Conservation (phyloP, 495 filamentous ascomycete genomes). For the Aspergillus saccharolyticus region DNA sequence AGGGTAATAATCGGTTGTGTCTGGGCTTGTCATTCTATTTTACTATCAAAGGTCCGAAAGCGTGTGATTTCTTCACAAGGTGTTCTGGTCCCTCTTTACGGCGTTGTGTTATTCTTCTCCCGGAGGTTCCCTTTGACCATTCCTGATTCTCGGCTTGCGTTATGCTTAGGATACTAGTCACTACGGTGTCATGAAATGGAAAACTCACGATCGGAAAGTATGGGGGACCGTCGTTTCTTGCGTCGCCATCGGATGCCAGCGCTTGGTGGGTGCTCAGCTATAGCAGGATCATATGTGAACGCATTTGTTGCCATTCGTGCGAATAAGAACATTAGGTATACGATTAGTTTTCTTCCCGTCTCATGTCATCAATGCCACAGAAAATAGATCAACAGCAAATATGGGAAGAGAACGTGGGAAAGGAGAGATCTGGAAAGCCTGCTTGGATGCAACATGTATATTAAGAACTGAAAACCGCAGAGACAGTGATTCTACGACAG, state of each 20-base stretch:
- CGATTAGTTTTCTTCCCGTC: neutral
- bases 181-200: neutral
- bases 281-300: neutral
- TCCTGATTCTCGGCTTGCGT: neutral
- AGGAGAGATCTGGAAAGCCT: neutral
- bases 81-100: neutral
- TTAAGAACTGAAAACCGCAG: neutral
- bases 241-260: neutral
- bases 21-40: neutral
- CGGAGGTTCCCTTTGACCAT: neutral
- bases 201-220: neutral
- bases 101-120: neutral
- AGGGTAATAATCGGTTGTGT: neutral
- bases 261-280: neutral
- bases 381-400: neutral
- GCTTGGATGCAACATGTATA: neutral
- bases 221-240: neutral
- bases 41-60: neutral
- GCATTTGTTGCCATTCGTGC: neutral
- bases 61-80: neutral
- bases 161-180: neutral
- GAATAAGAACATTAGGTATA: neutral
- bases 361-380: too few species aligned
- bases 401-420: neutral
- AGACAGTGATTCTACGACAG: neutral